Conservation (phyloP, 2,329 filamentous ascomycete species). For the Apiospora aurea region DNA sequence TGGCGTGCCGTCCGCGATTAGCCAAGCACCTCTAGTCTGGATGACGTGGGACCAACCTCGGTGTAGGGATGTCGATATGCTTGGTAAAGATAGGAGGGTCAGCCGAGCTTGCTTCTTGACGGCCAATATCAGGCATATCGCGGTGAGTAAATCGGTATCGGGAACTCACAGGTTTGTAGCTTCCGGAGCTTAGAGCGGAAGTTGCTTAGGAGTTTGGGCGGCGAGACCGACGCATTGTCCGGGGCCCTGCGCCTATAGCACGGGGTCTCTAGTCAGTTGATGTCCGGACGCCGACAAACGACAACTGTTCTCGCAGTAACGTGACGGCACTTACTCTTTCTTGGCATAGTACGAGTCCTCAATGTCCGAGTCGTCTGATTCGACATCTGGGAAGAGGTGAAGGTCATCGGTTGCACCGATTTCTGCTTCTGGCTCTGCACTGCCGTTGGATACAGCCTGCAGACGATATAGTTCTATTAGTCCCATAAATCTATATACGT, state of each 20-base stretch:
- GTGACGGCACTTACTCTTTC: not conserved
- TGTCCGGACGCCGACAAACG: not conserved
- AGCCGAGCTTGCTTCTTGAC: not conserved
- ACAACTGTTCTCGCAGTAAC: not conserved
- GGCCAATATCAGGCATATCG: not conserved
- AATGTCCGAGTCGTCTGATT: not conserved
- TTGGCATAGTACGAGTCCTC: slow-evolving; percentile 8
- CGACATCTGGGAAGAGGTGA: not conserved
- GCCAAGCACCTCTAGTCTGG: not conserved
- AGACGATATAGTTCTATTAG: not conserved
- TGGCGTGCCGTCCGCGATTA: not conserved
- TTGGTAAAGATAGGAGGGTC: not conserved
- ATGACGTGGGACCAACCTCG: not conserved
- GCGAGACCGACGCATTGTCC: not conserved
- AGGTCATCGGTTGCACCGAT: not conserved
- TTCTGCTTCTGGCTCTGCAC: not conserved
- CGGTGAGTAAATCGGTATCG: no score
- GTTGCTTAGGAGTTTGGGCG: not conserved
- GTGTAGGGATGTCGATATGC: not conserved
- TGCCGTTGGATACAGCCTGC: not conserved
- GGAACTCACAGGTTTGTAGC: not conserved
- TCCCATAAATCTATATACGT: not conserved
- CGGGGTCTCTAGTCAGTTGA: not conserved
- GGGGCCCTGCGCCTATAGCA: not conserved
- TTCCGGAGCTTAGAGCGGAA: not conserved